Evolutionary conservation across 352 stramenopile species (phyloP), one percentile per base, ranked within the genome.

Genomic region (Globisporangium acanthophoron): DNA sequence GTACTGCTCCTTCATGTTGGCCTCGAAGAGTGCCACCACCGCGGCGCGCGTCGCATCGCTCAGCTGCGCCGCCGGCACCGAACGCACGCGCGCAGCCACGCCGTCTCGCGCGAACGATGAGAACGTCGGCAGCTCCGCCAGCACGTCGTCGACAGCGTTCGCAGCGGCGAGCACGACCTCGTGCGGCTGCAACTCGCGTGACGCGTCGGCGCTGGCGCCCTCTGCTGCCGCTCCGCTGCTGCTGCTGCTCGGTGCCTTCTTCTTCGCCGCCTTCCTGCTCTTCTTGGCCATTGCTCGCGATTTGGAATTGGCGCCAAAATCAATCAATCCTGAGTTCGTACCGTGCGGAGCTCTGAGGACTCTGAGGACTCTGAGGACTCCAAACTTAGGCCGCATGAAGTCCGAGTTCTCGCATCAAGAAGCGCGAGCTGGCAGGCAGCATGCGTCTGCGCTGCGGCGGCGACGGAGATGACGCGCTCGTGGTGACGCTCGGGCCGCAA

Each of bases 1-100:
- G 62, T 98, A 98, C 54, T 96, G 67, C 33, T 69, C 64, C 52
- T 82, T 85, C 94, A 98, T 98, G 63, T 98, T 98, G 16, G 44
- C 61, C 63, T 96, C 76, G 64, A 98, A 98, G 24, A 98, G 58
- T 31, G 63, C 24, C 8, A 87, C 71, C 41, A 95, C 61, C 11
- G 68, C 56, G 12, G 71, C 61, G 33, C 62, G 73, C 9, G 66
- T 73, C 15, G 64, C 6, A 5, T 68, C 47, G 0, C 67, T 56
- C 41, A 95, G 56, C 27, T 69, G 49, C 43, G 58, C 57, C 5
- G 83, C 72, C 57, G 77, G 75, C 5, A 54, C 13, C 18, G 76
- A 87, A 20, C 56, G 60, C 46, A 94, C 69, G 16, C 61, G 60
- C 20, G 78, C 69, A 51, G 73, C 64, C 40, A 78, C 56, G 18